Evolutionary conservation across 75 land plant genomes (phyloP), one percentile per base, ranked within the genome.

Genomic region (Sequoia sempervirens): DNA sequence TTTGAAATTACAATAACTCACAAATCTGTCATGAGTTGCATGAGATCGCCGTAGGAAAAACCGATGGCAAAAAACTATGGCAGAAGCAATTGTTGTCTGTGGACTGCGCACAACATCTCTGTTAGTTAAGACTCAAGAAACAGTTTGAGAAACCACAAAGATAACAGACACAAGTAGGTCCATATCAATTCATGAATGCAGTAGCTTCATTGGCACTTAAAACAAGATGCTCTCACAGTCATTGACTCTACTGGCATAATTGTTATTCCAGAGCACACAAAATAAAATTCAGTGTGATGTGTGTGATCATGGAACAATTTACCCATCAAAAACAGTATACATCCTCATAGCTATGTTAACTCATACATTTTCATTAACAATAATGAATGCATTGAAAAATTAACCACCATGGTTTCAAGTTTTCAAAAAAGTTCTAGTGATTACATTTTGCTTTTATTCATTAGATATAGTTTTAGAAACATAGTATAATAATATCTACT

Each of bases 1-100:
- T 20, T 61, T 61, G 9, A 61, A 61, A 61, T 61, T 20, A 61
- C 30, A 38, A 72, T 64, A 80, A 88, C 93, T 90, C 78, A 93
- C 95, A 89, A 86, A 92, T 91, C 93, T 89, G 84, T 93, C 93
- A 85, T 93, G 90, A 53, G 84, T 87, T 36, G 93, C 92, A 90
- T 92, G 95, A 40, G 95, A 93, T 69, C 91, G 81, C 4, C 91
- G 87, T 72, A 89, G 85, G 83, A 90, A 93, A 82, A 93, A 93
- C 0, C 93, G 92, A 64, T 93, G 95, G 87, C 95, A 93, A 7
- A 92, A 81, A 58, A 92, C 92, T 88, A 93, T 91, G 34, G 95
- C 95, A 78, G 93, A 89, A 64, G 87, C 95, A 79, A 92, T 87
- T 79, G 95, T 94, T 3, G 92, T 88, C 82, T 94, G 95, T 8